Conservation (phyloP, 73 alveolate species). For the Paramecium caudatum region DNA sequence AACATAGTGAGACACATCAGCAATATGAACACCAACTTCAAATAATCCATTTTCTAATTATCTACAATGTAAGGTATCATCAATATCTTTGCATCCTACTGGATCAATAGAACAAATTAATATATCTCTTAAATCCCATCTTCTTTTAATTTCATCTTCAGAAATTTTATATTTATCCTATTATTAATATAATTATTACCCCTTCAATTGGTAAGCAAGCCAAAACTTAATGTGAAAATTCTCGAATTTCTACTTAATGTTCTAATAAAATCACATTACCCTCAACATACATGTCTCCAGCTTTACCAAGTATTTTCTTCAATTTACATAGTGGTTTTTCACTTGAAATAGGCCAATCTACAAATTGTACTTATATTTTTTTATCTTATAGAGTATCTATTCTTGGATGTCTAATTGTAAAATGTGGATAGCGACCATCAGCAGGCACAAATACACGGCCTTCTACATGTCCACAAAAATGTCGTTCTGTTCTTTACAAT, state of each 20-base stretch:
- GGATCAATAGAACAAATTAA: constrained; percentile 97
- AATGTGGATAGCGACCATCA: constrained; percentile 82
- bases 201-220: constrained; percentile 94
- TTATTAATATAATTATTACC: constrained; percentile 33
- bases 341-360: constrained; percentile 71
- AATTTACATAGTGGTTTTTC: constrained; percentile 87
- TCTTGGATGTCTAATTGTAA: constrained; percentile 58
- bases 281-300: constrained; percentile 92
- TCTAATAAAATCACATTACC: constrained; percentile 95
- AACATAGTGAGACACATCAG: constrained; percentile 99
- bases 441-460: constrained; percentile 80
- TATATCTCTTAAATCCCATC: constrained; percentile 94
- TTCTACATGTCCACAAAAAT: constrained; percentile 85
- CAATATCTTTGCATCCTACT: constrained; percentile 99
- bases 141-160: constrained; percentile 88
- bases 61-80: constrained; percentile 98
- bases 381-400: constrained; percentile 35
- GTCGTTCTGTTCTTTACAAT: constrained; percentile 82
- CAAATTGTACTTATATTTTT: constrained; percentile 70
- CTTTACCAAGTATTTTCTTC: constrained; percentile 92
- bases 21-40: constrained; percentile 99
- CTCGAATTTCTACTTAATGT: constrained; percentile 95
- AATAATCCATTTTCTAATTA: constrained; percentile 91
- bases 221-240: constrained; percentile 93
- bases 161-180: constrained; percentile 90